These are phyloP conservation scores for Babesia divergens DNA, from an alignment of 169 alveolate species.

Conservation along the genomic window DNA sequence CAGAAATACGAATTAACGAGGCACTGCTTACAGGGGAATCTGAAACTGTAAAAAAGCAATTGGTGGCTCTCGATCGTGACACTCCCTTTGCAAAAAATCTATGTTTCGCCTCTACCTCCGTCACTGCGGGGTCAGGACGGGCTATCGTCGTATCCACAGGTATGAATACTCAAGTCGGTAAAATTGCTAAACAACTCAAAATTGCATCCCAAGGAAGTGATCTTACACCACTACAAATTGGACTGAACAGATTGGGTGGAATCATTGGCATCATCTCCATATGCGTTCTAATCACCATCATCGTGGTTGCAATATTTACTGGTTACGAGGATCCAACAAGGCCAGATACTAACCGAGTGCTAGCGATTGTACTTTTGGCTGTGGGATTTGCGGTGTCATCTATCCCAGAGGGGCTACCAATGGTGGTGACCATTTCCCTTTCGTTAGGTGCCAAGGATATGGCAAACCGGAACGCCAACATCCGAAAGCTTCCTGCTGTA, in stretches of 20 bases:
- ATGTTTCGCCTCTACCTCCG: conserved; percentile 90
- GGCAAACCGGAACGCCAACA: conserved; percentile 91
- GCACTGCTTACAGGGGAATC: conserved; percentile 93
- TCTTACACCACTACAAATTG: conserved; percentile 81
- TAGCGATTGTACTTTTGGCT: conserved; percentile 91
- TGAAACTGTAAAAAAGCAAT: conserved; percentile 80
- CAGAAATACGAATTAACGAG: conserved; percentile 90
- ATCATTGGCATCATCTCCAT: conserved; percentile 80
- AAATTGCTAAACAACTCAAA: conserved; percentile 90
- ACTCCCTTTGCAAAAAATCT: conserved; percentile 85
- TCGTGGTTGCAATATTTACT: conserved; percentile 77
- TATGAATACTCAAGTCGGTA: conserved; percentile 92
- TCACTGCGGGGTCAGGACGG: conserved; percentile 88
- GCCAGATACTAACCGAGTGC: conserved; percentile 76
- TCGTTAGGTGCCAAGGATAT: conserved; percentile 91
- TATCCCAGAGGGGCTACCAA: conserved; percentile 98
- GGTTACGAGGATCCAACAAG: conserved; percentile 83
- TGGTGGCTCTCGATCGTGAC: conserved; percentile 72
- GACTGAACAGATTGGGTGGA: conserved; percentile 82
- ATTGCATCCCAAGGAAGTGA: conserved; percentile 73
- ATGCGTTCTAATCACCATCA: conserved; percentile 70
- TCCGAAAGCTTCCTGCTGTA: conserved; percentile 92
- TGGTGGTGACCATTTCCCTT: conserved; percentile 94
- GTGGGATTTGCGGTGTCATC: conserved; percentile 91
- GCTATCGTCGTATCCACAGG: conserved; percentile 91